phyloP scores from a whole-genome alignment of 73 alveolate genomes.

The Paramecium biaurelia region DNA sequence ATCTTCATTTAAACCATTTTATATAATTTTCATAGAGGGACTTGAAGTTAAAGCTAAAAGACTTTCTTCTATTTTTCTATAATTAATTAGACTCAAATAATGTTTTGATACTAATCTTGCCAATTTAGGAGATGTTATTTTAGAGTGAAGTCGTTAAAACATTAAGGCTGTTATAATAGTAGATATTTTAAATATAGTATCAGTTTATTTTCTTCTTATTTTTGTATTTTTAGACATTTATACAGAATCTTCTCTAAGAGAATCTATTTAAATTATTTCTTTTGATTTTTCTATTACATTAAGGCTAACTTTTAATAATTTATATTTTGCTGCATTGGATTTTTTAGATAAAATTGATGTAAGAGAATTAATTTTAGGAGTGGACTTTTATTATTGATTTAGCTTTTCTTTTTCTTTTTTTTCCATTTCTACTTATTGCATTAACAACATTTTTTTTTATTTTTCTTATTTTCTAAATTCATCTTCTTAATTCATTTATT shows the following conservation, averaged over 20 bases:
- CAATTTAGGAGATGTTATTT: neutral
- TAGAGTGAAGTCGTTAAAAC: slow-evolving; percentile 12
- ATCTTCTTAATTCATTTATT: slow-evolving; percentile 11
- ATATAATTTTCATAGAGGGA: neutral
- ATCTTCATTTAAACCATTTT: neutral
- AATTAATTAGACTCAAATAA: neutral
- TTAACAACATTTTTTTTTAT: neutral
- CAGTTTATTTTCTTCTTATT: neutral
- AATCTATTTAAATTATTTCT: neutral
- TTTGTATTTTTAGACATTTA: neutral
- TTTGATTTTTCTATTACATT: neutral
- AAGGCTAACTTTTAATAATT: neutral
- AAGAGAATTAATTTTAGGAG: neutral
- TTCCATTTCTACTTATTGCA: neutral
- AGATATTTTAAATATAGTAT: neutral
- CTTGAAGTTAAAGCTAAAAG: neutral
- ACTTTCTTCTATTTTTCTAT: neutral
- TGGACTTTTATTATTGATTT: neutral
- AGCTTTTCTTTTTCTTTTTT: neutral
- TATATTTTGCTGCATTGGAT: neutral
- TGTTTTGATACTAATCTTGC: neutral
- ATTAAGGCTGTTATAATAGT: neutral
- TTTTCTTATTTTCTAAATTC: neutral
- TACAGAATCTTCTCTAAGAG: neutral
- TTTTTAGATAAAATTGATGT: slow-evolving; percentile 8